Evolutionary conservation across 345 rosid species (phyloP).

Genomic region (Boechera retrofracta): DNA sequence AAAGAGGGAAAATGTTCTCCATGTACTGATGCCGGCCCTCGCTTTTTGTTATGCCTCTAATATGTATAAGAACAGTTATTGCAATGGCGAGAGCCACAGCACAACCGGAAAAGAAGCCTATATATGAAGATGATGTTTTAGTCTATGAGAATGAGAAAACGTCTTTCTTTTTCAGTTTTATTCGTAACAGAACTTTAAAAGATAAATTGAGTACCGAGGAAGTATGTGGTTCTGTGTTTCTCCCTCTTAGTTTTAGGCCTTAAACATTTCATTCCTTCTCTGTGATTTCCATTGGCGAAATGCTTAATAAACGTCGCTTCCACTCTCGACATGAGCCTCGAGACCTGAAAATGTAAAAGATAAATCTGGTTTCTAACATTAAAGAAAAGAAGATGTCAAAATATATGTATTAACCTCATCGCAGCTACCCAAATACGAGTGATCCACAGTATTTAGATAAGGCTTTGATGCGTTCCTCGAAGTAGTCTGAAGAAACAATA

Average conservation of each 20-base stretch:
- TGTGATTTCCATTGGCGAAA: constrained; percentile 73
- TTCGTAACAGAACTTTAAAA: not conserved
- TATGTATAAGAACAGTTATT: constrained; percentile 57
- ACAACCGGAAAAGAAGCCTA: constrained; percentile 75
- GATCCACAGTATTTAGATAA: constrained; percentile 65
- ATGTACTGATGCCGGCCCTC: constrained; percentile 61
- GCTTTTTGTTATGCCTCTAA: constrained; percentile 52
- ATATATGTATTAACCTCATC: constrained; percentile 56
- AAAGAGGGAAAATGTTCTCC: constrained; percentile 85
- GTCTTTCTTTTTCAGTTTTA: not conserved
- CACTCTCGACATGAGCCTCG: constrained; percentile 66
- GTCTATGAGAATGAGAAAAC: not conserved
- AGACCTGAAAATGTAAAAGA: constrained; percentile 50
- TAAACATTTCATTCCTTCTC: constrained; percentile 65
- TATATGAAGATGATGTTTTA: constrained; percentile 22
- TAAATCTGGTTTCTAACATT: not conserved
- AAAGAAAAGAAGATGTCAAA: not conserved
- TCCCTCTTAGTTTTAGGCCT: constrained; percentile 66
- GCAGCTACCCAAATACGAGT: constrained; percentile 66
- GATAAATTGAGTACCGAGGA: constrained; percentile 54
- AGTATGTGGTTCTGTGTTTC: constrained; percentile 69
- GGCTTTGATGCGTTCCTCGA: constrained; percentile 62
- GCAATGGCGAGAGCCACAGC: constrained; percentile 64
- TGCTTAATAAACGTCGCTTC: constrained; percentile 73
- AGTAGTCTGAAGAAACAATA: constrained; percentile 51